Base-by-base conservation (phyloP, 495 filamentous ascomycete genomes). In the Evansstolkia leycettana region DNA sequence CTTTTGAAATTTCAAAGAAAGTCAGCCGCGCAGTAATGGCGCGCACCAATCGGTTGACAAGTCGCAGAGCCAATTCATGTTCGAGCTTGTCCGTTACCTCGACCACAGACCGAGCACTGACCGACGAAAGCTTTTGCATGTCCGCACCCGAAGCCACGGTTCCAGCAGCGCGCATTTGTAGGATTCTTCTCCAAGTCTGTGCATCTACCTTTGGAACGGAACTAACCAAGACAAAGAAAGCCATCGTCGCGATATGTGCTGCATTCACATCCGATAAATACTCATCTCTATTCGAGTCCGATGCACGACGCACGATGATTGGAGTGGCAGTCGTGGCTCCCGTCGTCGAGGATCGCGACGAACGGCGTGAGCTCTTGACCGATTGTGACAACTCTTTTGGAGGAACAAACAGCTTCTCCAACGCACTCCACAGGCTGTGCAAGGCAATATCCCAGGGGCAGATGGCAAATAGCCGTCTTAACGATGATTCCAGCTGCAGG, bases 341-440 rank as follows among this genome's bases (percentile, higher is more conserved):
- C 23, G 54, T 39, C n/a, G 47, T 54, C 5, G 55, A 60, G 27
- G 54, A 52, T 23, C 47, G 51, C 15, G 62, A 60, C 10, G 55
- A 58, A 25, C 59, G 55, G 15, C 64, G 60, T 3, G 54, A 56
- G 10, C 38, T 44, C 33, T 50, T 52, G 14, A 52, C 40, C 11
- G 59, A 54, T 13, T 46, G 44, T 11, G 60, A 53, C 10, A 84
- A 62, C 13, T 69, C 54, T 33, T 64, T 65, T 2, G 82, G 80
- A 0, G 78, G 75, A 16, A 68, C 60, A 48, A 85, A 89, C 9
- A 89, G 55, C 24, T 67, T 60, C 15, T 75, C 75, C n/a, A 78
- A 52, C 6, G 79, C 72, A 48, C 66, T 67, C 84, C 86, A 92
- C 4, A 94, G 56, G 40, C 80, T 85, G 44, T 87, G 72, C 33